Evolutionary conservation across 2,329 filamentous ascomycete species (phyloP), one percentile per base, ranked within the genome.

Genomic region (Basipetospora chlamydospora): DNA sequence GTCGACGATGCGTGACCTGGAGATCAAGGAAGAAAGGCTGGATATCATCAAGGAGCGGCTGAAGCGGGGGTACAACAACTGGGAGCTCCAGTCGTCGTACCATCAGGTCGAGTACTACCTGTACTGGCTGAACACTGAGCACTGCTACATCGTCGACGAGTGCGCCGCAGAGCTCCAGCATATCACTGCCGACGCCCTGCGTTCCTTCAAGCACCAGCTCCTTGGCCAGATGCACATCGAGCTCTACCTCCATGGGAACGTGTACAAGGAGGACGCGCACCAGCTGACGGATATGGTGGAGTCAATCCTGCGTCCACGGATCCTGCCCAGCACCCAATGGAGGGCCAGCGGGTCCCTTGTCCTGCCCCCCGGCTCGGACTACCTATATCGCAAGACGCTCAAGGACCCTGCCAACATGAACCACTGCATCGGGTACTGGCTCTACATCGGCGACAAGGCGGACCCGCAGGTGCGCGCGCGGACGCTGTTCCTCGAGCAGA

Each of bases 251-350:
- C 87, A 95, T 48, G 90, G 90, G 36, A 98, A 98, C 55, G 55
- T 98, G 39, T 86, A 93, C 64, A 92, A 87, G 59, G 85, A 93
- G 53, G 90, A 98, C 51, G 86, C 85, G 0, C 64, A 95, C 38
- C 80, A 79, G 52, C 70, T 94, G 52, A 88, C 84, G 0, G 76
- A 90, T 44, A 70, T 93, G 48, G 70, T 95, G 18, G 83, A 92
- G 54, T 74, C 69, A 5, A 83, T 73, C 1, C 59, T 98, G 32
- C 79, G 80, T 53, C 79, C 87, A 10, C 73, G 79, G 22, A 58
- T 70, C 13, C 62, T 96, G 13, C 82, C 86, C 4, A 69, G 70
- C 29, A 71, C 76, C 17, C 85, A 96, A 52, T 88, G 85, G 77
- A 77, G 78, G 15, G 73, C 88, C 37, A 66, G 74, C 35, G 73